Evolutionary conservation across 2,329 filamentous ascomycete genomes (phyloP).

Genomic region (Aulographum hederae): DNA sequence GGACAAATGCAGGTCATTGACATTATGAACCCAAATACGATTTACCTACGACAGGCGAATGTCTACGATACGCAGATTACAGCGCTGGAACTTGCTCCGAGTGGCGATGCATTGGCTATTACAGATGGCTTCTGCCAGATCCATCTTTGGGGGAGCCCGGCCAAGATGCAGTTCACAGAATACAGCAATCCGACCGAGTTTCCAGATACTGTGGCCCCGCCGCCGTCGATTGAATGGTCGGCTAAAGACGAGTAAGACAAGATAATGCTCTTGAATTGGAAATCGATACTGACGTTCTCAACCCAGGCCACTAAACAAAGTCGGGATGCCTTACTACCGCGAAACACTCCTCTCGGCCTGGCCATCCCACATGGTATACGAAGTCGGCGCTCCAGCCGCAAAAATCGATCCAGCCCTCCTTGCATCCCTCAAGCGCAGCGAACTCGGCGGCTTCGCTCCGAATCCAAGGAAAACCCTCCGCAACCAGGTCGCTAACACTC

Average conservation of each 20-base stretch:
- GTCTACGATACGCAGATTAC: constrained; percentile 52
- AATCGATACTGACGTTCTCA: constrained; percentile 41
- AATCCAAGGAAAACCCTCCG: constrained; percentile 56
- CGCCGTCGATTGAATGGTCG: constrained; percentile 22
- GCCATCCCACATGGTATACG: constrained; percentile 68
- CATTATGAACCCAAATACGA: constrained; percentile 79
- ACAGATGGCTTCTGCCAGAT: constrained; percentile 63
- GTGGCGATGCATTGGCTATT: constrained; percentile 69
- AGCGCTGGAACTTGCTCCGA: constrained; percentile 72
- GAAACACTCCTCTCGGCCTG: constrained; percentile 76
- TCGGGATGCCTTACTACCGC: constrained; percentile 89
- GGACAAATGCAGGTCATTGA: constrained; percentile 94
- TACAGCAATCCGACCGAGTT: constrained; percentile 63
- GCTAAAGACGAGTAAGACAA: no score
- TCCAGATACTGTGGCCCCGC: constrained; percentile 41
- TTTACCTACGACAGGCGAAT: constrained; percentile 69
- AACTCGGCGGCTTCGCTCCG: constrained; percentile 61
- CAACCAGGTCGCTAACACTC: constrained; percentile 70
- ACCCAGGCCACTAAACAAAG: constrained; percentile 54
- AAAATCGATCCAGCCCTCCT: constrained; percentile 58
- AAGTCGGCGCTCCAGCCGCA: constrained; percentile 65
- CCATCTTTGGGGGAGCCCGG: constrained; percentile 74
- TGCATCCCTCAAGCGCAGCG: constrained; percentile 47
- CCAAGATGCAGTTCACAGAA: constrained; percentile 75
- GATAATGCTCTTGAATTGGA: neutral